Evolutionary conservation across 352 stramenopile genomes (phyloP).

Genomic region (Phytophthora meadii): DNA sequence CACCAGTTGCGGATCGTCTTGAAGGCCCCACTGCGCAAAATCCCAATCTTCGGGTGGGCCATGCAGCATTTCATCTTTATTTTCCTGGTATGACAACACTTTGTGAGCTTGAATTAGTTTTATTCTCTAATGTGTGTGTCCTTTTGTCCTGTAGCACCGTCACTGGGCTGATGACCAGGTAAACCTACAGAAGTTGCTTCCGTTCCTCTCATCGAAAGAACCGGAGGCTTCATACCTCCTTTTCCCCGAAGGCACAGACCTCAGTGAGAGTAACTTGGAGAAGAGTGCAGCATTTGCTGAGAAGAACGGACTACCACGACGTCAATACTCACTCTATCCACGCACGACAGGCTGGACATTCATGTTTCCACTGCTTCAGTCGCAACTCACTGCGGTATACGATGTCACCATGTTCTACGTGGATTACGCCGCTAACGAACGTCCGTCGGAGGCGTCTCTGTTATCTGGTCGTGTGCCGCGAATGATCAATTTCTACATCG

Average conservation of each 20-base stretch:
- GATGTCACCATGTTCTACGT: conserved; percentile 88
- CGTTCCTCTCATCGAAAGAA: conserved; percentile 57
- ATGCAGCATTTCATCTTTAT: conserved; percentile 90
- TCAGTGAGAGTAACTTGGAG: conserved; percentile 66
- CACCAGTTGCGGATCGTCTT: conserved; percentile 74
- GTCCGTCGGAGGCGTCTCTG: conserved; percentile 71
- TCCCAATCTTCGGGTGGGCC: conserved; percentile 86
- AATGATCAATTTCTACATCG: conserved; percentile 77
- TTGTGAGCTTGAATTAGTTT: not conserved
- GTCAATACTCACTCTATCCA: conserved; percentile 78
- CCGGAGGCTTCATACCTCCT: conserved; percentile 74
- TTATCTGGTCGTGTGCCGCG: conserved; percentile 64
- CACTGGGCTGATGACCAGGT: conserved; percentile 68
- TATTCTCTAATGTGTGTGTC: conserved; percentile 4
- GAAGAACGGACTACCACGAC: conserved; percentile 49
- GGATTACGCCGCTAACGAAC: conserved; percentile 64
- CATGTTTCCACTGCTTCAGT: conserved; percentile 69
- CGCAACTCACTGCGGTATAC: conserved; percentile 74
- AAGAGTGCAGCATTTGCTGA: conserved; percentile 71
- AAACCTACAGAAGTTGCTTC: conserved; percentile 59
- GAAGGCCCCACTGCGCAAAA: conserved; percentile 73
- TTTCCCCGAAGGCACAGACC: conserved; percentile 85
- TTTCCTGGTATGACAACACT: conserved; percentile 55
- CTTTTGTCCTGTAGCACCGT: conserved; percentile 46
- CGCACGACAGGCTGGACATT: conserved; percentile 80